A percentile compares a stretch with the other conserved stretches of the same genome.
These are phyloP conservation scores for Gymnopilus dilepis DNA, from an alignment of 768 basidiomycete species.

Conservation along the genomic window DNA sequence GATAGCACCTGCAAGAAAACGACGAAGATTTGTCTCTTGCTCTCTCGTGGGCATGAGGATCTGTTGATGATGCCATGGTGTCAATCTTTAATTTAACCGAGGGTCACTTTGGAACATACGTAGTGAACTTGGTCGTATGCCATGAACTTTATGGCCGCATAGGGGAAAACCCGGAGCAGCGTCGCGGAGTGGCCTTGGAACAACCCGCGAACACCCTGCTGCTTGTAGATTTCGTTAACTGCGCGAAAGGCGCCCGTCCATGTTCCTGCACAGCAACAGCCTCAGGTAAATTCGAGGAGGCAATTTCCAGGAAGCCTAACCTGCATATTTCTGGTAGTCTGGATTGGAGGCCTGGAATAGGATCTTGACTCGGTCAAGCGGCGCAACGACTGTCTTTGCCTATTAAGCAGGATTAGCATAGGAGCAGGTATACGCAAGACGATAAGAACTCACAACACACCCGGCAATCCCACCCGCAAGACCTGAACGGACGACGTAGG, in stretches of 20 bases:
- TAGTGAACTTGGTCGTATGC: slow-evolving; percentile 88
- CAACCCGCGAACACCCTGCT: slow-evolving; percentile 76
- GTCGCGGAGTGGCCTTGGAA: slow-evolving; percentile 98
- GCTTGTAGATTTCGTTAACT: slow-evolving; percentile 68
- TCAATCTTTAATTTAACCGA: slow-evolving; percentile 5
- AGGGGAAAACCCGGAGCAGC: slow-evolving; percentile 92
- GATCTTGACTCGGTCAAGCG: slow-evolving; percentile 97
- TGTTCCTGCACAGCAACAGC: slow-evolving; percentile 57
- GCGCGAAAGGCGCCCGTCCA: slow-evolving; percentile 88
- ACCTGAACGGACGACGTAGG: slow-evolving; percentile 78
- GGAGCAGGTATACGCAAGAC: slow-evolving; percentile 12
- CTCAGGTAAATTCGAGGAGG: not conserved
- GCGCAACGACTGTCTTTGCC: slow-evolving; percentile 96
- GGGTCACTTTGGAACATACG: slow-evolving; percentile 45
- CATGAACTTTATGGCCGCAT: slow-evolving; percentile 97
- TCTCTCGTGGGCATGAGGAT: slow-evolving; percentile 84
- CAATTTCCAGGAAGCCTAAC: slow-evolving; percentile 46
- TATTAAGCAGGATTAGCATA: slow-evolving; percentile 37
- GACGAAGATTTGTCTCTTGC: slow-evolving; percentile 75
- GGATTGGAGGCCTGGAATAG: slow-evolving; percentile 97
- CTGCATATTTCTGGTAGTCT: slow-evolving; percentile 92
- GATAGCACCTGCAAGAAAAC: slow-evolving; percentile 86
- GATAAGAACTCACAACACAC: slow-evolving; percentile 73
- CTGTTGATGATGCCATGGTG: slow-evolving; percentile 46
- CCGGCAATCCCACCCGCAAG: slow-evolving; percentile 94